Base-by-base conservation (phyloP, 352 stramenopile genomes). In the Phytophthora syringae region DNA sequence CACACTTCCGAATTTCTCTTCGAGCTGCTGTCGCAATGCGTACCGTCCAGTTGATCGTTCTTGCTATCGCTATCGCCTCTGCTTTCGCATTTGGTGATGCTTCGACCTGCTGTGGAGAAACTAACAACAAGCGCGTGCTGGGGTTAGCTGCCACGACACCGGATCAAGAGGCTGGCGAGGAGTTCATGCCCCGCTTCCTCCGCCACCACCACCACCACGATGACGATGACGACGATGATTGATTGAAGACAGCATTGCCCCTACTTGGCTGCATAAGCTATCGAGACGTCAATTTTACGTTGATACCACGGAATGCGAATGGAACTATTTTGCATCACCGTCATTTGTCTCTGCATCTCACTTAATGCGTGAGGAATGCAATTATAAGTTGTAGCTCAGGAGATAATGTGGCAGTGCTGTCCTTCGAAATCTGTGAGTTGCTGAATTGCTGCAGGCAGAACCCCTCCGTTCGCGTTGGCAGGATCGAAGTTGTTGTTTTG, bases 401-500 rank as follows among this genome's bases (percentile, higher is more conserved):
- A 64, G 15, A 74, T 66, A 45, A 74, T 69, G 37, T 66, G 70
- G 30, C 70, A 77, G 15, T 49, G 62, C 13, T 86, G 81, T 25
- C 75, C 63, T 25, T 69, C 57, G 16, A 54, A 76, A 43, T 80
- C 76, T 7, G 54, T 72, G 16, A 91, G 80, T n/a, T 75, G 52
- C 22, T 84, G 68, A 28, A 89, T 63, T 43, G 60, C 34, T 27
- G 74, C 67, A 0, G 80, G 80, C 4, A 91, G 24, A 3, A 89
- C 52, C 20, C 20, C 40, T 6, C 68, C 71, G 16, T 76, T 79
- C 3, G 43, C 28, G 28, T 78, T 53, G 7, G 71, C 27, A 10
- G 60, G 39, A 16, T 80, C 56, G 22, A 91, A 89, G n/a, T 76
- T 72, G 36, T 91, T 91, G 21, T 68, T 66, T 36, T 85, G 70